Evolutionary conservation across 1,139 yeast genomes (phyloP).

Genomic region (Yamadazyma taylorii): DNA sequence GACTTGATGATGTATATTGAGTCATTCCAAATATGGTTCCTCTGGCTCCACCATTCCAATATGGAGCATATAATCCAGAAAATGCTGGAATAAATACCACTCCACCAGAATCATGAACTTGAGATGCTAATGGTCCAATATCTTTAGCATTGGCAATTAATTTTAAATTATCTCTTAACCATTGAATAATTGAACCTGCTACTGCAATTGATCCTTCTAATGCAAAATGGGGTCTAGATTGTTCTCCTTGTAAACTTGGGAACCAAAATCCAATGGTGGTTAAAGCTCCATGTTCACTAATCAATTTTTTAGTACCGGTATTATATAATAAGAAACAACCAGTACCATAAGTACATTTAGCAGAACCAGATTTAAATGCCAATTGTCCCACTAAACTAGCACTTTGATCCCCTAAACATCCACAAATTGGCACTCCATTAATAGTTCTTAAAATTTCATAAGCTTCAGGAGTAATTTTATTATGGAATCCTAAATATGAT

Average conservation of each 20-base stretch:
- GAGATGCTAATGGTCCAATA: slow-evolving; percentile 86
- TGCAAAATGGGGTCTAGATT: slow-evolving; percentile 76
- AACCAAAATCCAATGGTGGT: slow-evolving; percentile 92
- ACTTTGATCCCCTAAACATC: slow-evolving; percentile 93
- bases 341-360: slow-evolving; percentile 97
- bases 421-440: slow-evolving; percentile 72
- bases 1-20: slow-evolving; percentile 82
- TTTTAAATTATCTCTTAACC: slow-evolving; percentile 90
- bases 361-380: slow-evolving; percentile 81
- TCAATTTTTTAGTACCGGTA: slow-evolving; percentile 68
- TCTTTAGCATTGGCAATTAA: slow-evolving; percentile 81
- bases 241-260: slow-evolving; percentile 55
- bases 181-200: slow-evolving; percentile 92
- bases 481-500: slow-evolving; percentile 50
- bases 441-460: slow-evolving; percentile 50
- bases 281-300: slow-evolving; percentile 76
- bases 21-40: slow-evolving; percentile 94
- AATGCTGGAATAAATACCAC: slow-evolving; percentile 95
- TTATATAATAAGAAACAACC: slow-evolving; percentile 91
- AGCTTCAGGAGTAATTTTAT: slow-evolving; percentile 52
- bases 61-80: slow-evolving; percentile 92
- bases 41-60: slow-evolving; percentile 92
- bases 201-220: slow-evolving; percentile 95
- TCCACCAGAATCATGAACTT: slow-evolving; percentile 82
- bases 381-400: slow-evolving; percentile 93